These are phyloP conservation scores for Graphium sp. DNA, from an alignment of 2,329 filamentous ascomycete species.

Conservation along the genomic window DNA sequence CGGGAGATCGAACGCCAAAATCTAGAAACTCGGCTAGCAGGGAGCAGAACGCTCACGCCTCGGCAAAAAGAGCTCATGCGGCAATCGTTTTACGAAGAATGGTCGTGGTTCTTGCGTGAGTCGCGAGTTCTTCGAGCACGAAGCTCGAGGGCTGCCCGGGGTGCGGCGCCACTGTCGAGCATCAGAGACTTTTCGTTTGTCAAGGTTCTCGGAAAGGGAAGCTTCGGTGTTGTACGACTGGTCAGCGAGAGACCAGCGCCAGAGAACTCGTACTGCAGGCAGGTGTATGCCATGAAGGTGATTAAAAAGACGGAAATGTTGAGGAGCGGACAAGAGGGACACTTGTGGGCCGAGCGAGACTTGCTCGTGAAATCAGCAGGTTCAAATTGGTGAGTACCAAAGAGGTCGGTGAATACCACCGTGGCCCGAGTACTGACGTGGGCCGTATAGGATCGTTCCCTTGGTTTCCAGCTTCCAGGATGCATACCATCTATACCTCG, in stretches of 20 bases:
- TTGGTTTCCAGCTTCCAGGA: constrained; percentile 85
- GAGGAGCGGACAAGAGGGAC: constrained; percentile 77
- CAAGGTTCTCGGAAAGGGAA: constrained; percentile 77
- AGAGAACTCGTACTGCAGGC: constrained; percentile 14
- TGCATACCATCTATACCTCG: constrained; percentile 65
- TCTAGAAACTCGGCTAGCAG: constrained; percentile 34
- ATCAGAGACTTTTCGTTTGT: constrained; percentile 51
- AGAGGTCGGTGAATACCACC: constrained; percentile 4
- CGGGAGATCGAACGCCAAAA: constrained; percentile 15
- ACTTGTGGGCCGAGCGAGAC: constrained; percentile 79
- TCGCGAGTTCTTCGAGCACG: constrained; percentile 51
- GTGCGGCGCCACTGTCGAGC: constrained; percentile 5
- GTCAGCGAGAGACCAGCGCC: constrained; percentile 48
- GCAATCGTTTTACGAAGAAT: constrained; percentile 43
- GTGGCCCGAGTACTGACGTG: too few relatives aligned
- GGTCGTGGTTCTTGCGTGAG: constrained; percentile 62
- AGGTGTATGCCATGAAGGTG: constrained; percentile 91
- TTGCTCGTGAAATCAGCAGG: constrained; percentile 79
- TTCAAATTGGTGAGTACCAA: constrained; percentile 49
- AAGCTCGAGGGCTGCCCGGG: constrained; percentile 15
- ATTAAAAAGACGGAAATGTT: constrained; percentile 92
- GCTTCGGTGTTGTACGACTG: constrained; percentile 81
- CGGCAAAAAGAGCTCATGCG: constrained; percentile 37
- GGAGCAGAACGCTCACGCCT: constrained; percentile 29
- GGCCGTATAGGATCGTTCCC: constrained; percentile 53